Base-by-base conservation (phyloP, 768 basidiomycete species). In the Boletus reticuloceps region DNA sequence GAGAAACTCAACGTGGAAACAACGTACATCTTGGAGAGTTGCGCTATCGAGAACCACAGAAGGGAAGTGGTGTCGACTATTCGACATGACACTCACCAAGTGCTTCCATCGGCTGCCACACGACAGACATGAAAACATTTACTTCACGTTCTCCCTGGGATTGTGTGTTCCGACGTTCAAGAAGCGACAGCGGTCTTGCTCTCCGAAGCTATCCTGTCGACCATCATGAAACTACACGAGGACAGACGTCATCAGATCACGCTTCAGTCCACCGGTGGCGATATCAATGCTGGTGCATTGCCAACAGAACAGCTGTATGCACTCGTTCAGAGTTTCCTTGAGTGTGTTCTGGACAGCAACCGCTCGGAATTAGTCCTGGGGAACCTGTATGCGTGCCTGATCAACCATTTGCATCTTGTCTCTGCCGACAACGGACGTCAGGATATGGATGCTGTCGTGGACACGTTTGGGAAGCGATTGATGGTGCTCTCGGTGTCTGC, bases 311-410 rank as follows among this genome's bases (percentile, higher is more conserved):
- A 91, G 36, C 74, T 98, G 13, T 84, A 83, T 58, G 74, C 82
- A 3, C 83, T 96, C 41, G 77, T 98, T 12, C 83, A 86, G 42
- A 83, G 78, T 58, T 76, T 93, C 27, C 69, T 97, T 50, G 85
- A 91, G 50, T 88, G 86, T 45, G 81, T 94, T 52, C 64, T 88
- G 54, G 85, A 89, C 57, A 86, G 81, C 55, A 90, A 88, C 56
- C 86, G 85, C 13, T 81, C 88, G 27, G 93, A 96, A 66, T 77
- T 91, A 48, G 88, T 94, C 17, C 87, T 95, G 25, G 96, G 96
- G 8, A 98, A 98, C 67, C 77, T 98, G n/a, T 98, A 96, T 69
- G 92, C 93, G 5, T 78, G 91, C 6, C 75, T 98, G 54, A 84
- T 92, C 73, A 96, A 96, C 71, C 95, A 93, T 65, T 74, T 96